Evolutionary conservation across 768 basidiomycete genomes (phyloP).

Genomic region (Boletus barrowsii): DNA sequence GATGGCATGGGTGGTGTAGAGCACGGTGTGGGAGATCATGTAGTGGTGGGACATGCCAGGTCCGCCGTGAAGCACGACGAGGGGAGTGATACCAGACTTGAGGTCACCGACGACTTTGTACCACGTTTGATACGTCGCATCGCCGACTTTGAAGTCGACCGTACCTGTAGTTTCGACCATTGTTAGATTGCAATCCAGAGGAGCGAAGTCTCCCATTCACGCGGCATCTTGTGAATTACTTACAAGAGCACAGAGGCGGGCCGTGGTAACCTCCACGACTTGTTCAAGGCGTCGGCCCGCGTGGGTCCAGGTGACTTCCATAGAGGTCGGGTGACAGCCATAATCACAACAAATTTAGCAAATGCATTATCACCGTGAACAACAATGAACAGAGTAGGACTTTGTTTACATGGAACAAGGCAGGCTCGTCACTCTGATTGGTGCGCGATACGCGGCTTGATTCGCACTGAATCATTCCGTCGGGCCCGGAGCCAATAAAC

Average conservation of each 20-base stretch:
- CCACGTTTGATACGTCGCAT: conserved; percentile 36
- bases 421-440: too few species aligned
- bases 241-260: neutral
- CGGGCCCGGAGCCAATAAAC: neutral
- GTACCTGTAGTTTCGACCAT: conserved; percentile 14
- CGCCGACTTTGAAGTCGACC: conserved; percentile 17
- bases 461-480: neutral
- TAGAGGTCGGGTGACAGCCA: too few species aligned
- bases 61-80: conserved; percentile 46
- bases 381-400: too few species aligned
- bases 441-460: neutral
- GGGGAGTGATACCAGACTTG: conserved; percentile 6
- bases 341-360: too few species aligned
- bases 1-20: conserved; percentile 25
- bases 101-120: conserved; percentile 42
- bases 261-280: neutral
- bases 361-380: too few species aligned
- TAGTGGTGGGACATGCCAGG: conserved; percentile 34
- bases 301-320: too few species aligned
- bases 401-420: too few species aligned
- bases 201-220: neutral
- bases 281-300: too few species aligned
- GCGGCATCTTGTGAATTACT: neutral
- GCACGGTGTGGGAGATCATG: conserved; percentile 33
- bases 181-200: neutral